Base-by-base conservation (phyloP, 192 early-diverging fungal genomes). In the Kappamyces sp. region DNA sequence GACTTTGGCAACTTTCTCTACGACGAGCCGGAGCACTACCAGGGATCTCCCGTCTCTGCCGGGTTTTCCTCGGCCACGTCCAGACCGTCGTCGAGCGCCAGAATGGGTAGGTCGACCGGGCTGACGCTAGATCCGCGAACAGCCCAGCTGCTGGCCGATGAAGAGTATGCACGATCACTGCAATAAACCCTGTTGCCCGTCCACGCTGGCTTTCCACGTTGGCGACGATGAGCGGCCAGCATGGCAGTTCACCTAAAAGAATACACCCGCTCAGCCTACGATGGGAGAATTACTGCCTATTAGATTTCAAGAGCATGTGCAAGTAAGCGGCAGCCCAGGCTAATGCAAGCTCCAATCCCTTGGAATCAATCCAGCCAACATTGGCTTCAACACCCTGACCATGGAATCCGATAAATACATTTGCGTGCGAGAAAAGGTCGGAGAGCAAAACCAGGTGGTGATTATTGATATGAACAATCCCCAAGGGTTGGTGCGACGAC, bases 371-470 rank as follows among this genome's bases (percentile, higher is more conserved):
- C 77, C 85, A 36, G 86, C 86, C 38, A 91, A 84, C 66, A 98
- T 98, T 66, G 87, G 91, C 60, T 98, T 98, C 77, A 94, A 93
- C 70, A 96, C 90, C 12, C 79, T 98, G 57, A 98, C 96, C 52
- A 87, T 98, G 75, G 91, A 98, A 70, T 96, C 93, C 5, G 94
- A 98, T 73, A 88, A 92, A 62, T 98, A 90, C 73, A 96, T 98
- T 64, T 96, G 94, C 76, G 85, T 97, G 35, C 88, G 96, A 48
- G 96, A 98, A 66, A 87, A 87, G 54, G 81, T 88, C 47, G 84
- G 86, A 61, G 77, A 88, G 60, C 82, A 80, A 62, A 88, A 88
- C 75, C 89, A 92, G 64, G 92, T 97, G 34, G 91, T 92, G 45
- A 94, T 99, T 60, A 80, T 98, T 37, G 96, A 99, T 75, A 75